These are phyloP conservation scores for Tulasnella sp. DNA, from an alignment of 768 basidiomycete species.

Conservation along the genomic window DNA sequence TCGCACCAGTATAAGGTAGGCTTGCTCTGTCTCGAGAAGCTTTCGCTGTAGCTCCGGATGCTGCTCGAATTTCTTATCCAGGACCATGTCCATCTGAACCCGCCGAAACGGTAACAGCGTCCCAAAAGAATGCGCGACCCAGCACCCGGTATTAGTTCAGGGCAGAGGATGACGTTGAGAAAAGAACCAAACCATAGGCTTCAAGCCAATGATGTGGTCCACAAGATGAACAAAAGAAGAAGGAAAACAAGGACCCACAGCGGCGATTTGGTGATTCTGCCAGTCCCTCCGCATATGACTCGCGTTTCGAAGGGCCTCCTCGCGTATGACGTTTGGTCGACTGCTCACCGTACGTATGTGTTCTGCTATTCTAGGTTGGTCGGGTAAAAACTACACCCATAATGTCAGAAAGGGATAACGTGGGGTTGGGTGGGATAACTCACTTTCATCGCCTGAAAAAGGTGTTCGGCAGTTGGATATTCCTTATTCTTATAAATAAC, in stretches of 20 bases:
- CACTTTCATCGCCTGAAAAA: conserved; percentile 48
- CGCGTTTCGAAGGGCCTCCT: background rate
- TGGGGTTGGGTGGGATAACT: background rate
- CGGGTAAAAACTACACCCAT: conserved; percentile 15
- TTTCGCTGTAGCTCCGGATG: conserved; percentile 43
- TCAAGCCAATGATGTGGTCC: no score
- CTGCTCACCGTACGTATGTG: conserved; percentile 15
- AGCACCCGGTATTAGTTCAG: no score
- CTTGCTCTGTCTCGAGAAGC: conserved; percentile 42
- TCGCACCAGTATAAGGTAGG: conserved; percentile 26
- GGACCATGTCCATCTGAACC: conserved; percentile 50
- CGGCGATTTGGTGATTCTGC: conserved; percentile 13
- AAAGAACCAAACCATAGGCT: no score
- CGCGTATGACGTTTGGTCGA: background rate
- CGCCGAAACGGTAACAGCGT: background rate
- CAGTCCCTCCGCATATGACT: conserved; percentile 15
- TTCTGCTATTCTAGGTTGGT: conserved; percentile 17
- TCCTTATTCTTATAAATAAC: conserved; percentile 41
- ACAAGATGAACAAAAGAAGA: background rate
- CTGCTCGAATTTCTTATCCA: conserved; percentile 57
- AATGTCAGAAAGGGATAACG: no score
- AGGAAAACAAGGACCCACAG: background rate
- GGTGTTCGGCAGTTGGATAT: conserved; percentile 60
- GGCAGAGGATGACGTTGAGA: no score
- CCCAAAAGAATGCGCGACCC: background rate